Percentiles rank a stretch among this genome's conserved stretches.
phyloP scores from a whole-genome alignment of 2,329 filamentous ascomycete genomes.

The Fusarium virguliforme region DNA sequence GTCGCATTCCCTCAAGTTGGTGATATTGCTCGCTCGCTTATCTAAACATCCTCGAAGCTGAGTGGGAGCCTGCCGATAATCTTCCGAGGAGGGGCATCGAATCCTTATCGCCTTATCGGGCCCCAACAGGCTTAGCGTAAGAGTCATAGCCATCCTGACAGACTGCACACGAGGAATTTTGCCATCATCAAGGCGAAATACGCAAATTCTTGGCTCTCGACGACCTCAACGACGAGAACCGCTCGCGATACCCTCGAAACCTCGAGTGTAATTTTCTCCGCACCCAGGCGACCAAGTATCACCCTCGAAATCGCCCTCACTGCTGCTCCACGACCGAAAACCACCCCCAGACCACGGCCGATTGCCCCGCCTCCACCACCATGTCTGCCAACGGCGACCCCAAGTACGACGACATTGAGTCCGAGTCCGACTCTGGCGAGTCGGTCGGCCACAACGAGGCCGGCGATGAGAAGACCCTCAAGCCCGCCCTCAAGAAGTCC shows the following conservation, averaged over 20 bases:
- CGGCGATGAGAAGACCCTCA: conserved; percentile 77
- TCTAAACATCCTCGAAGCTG: conserved; percentile 3
- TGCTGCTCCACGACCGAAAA: conserved; percentile 42
- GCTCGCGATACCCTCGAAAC: conserved; percentile 30
- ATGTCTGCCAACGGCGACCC: conserved; percentile 73
- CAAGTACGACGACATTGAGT: conserved; percentile 82
- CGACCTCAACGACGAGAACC: conserved; percentile 43
- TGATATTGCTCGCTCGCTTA: conserved; percentile 1
- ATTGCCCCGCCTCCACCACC: conserved; percentile 56
- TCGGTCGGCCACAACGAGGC: conserved; percentile 73
- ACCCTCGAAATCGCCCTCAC: conserved; percentile 29
- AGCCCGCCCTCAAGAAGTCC: conserved; percentile 89
- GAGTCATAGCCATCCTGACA: conserved; percentile 57
- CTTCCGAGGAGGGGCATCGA: conserved; percentile 56
- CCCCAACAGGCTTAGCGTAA: conserved; percentile 57
- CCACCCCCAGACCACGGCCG: conserved; percentile 40
- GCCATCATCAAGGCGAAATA: conserved; percentile 57
- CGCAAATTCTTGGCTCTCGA: conserved; percentile 45
- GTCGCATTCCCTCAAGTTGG: neutral
- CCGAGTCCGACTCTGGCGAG: conserved; percentile 78
- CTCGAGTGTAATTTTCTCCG: conserved; percentile 45
- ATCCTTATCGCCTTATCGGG: conserved; percentile 60
- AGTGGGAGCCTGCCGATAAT: conserved; percentile 46
- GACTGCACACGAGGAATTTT: conserved; percentile 63
- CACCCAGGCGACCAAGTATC: conserved; percentile 33